phyloP scores from a whole-genome alignment of 2,329 filamentous ascomycete genomes.

The Chaetothyriales sp. region DNA sequence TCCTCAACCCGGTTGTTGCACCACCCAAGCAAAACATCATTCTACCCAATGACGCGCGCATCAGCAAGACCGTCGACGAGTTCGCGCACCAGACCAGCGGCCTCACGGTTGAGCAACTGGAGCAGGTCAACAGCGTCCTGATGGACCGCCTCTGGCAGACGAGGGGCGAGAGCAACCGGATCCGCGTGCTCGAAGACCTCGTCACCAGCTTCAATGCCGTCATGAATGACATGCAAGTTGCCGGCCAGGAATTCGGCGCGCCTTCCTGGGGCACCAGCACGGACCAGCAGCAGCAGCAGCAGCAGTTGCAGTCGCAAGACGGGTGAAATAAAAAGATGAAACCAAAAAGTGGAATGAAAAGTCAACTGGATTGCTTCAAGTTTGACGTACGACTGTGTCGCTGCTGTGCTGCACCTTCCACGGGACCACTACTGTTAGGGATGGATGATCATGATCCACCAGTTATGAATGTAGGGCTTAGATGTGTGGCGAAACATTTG shows the following conservation, averaged over 20 bases:
- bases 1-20: conserved; percentile 13
- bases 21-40: conserved; percentile 29
- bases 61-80: conserved; percentile 48
- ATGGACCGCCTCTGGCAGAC: conserved; percentile 83
- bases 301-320: neutral
- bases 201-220: conserved; percentile 9
- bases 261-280: conserved; percentile 10
- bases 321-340: neutral
- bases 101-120: conserved; percentile 81
- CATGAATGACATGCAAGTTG: conserved; percentile 19
- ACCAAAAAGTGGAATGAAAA: too few species aligned
- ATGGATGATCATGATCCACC: too few species aligned
- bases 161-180: conserved; percentile 71
- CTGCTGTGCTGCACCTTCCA: too few species aligned
- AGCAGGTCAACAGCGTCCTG: conserved; percentile 78
- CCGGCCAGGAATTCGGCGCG: conserved; percentile 12
- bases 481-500: too few species aligned
- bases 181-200: conserved; percentile 46
- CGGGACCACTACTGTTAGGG: too few species aligned
- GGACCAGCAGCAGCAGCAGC: neutral
- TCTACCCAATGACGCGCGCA: conserved; percentile 31
- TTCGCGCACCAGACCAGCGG: conserved; percentile 58
- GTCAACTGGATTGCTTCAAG: too few species aligned
- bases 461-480: too few species aligned
- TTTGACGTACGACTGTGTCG: too few species aligned